A percentile compares a stretch with the other conserved stretches of the same genome.
Evolutionary conservation across 805 yeast species (phyloP).

Genomic region (Scheffersomyces spartinae): DNA sequence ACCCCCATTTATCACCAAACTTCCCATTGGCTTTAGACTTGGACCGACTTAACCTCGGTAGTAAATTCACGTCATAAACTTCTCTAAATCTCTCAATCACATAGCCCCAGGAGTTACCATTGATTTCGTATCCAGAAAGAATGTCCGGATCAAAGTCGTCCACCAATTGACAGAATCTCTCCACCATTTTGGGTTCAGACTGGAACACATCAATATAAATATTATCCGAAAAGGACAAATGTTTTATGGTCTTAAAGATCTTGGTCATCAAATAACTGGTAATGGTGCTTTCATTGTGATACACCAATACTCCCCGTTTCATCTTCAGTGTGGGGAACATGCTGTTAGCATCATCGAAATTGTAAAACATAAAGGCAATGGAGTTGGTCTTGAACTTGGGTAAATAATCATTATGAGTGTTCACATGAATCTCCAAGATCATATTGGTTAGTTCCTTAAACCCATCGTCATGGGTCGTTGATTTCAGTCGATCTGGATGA

Average conservation of each 20-base stretch:
- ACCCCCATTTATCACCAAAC: conserved; percentile 68
- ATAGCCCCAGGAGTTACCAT: conserved; percentile 83
- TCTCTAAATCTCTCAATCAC: conserved; percentile 49
- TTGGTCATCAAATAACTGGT: too few relatives aligned
- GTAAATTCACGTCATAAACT: conserved; percentile 38
- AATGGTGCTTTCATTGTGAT: too few relatives aligned
- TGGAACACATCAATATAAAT: conserved; percentile 18
- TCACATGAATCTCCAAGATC: conserved; percentile 57
- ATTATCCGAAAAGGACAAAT: too few relatives aligned
- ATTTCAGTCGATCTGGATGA: conserved; percentile 12
- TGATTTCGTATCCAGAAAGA: conserved; percentile 75
- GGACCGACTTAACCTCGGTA: conserved; percentile 54
- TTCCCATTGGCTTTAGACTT: conserved; percentile 35
- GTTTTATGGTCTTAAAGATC: too few relatives aligned
- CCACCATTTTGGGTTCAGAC: conserved; percentile 50
- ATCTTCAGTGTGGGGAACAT: too few relatives aligned
- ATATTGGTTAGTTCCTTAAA: conserved; percentile 45
- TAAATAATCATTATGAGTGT: conserved; percentile 29
- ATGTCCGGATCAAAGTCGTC: conserved; percentile 76
- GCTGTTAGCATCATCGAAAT: conserved; percentile 29
- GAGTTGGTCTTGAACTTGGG: conserved; percentile 64
- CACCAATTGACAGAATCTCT: conserved; percentile 42
- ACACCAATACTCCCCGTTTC: too few relatives aligned
- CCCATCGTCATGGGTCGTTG: conserved; percentile 24
- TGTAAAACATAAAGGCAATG: conserved; percentile 53